Base-by-base conservation (phyloP, 495 filamentous ascomycete genomes). In the Talaromyces wortmannii region DNA sequence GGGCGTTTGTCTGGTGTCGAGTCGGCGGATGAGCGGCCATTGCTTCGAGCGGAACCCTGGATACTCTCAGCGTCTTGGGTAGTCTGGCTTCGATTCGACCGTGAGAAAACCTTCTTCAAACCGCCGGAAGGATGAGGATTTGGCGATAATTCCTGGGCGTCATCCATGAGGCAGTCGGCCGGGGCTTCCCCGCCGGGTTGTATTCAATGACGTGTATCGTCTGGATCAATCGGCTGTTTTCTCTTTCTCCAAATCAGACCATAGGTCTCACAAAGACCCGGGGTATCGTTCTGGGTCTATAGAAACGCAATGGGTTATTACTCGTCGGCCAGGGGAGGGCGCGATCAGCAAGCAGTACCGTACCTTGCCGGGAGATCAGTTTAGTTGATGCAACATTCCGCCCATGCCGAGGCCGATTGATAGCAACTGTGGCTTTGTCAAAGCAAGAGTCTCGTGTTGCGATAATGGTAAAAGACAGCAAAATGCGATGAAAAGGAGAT, bases 1-100 rank as follows among this genome's bases (percentile, higher is more conserved):
- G 45, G 68, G 64, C 53, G 7, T 69, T 64, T 56, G 55, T 81
- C 78, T 18, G 59, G 55, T 3, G 60, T 69, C 13, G 73, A 77
- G 33, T 75, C 74, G 16, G 69, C 61, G 10, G 76, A 78, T 6
- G 73, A 73, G 18, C 71, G 71, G 33, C 70, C 64, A 68, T 73
- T 71, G 61, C 72, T 72, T 52, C 70, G 66, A 50, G 59, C 58
- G 5, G 71, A 68, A 50, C 60, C 68, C 29, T 59, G 66, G 56
- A 66, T 63, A 11, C 60, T 58, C 52, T 75, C 72, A 4, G 67
- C 57, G 17, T 74, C 72, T 6, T 63, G 63, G 11, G 63, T 61
- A 3, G 65, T 73, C 55, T 63, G 64, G 57, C 62, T 63, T 52
- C 72, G 72, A 32, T 15, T 56, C 32, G 48, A 48, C 11, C 55